A percentile compares a stretch with the other conserved stretches of the same genome.
Evolutionary conservation across 768 basidiomycete species (phyloP).

Genomic region (Amanita jacksonii): DNA sequence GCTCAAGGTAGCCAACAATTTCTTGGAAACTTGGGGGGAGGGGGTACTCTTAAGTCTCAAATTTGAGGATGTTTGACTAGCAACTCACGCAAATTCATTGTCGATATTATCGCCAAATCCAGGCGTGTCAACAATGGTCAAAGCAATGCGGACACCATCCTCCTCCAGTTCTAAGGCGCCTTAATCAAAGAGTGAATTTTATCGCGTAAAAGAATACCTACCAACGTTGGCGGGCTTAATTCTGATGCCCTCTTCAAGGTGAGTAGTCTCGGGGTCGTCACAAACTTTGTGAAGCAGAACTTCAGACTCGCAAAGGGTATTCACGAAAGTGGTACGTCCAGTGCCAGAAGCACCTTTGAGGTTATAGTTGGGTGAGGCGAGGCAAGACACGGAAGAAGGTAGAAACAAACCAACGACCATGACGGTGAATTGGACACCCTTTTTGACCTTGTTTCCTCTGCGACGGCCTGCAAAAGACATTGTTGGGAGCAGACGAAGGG

Average conservation of each 20-base stretch:
- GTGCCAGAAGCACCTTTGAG: constrained; percentile 88
- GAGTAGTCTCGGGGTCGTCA: constrained; percentile 80
- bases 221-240: constrained; percentile 95
- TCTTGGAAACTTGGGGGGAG: constrained; percentile 75
- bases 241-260: constrained; percentile 87
- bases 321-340: constrained; percentile 96
- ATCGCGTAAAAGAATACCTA: constrained; percentile 26
- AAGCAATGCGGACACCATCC: constrained; percentile 94
- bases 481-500: constrained; percentile 14
- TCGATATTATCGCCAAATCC: constrained; percentile 99
- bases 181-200: constrained; percentile 7
- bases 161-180: constrained; percentile 78
- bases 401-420: constrained; percentile 95
- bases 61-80: background rate
- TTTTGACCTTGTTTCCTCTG: constrained; percentile 93
- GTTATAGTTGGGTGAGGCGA: constrained; percentile 15
- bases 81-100: constrained; percentile 90
- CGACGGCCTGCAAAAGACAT: constrained; percentile 86
- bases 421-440: constrained; percentile 96
- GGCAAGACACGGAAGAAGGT: constrained; percentile 8
- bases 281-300: constrained; percentile 82
- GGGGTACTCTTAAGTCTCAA: constrained; percentile 3
- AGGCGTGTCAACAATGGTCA: constrained; percentile 98
- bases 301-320: constrained; percentile 96
- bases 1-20: constrained; percentile 92